A percentile compares a stretch with the other conserved stretches of the same genome.
phyloP scores from a whole-genome alignment of 257 asterid genomes.

The Capsicum baccatum region DNA sequence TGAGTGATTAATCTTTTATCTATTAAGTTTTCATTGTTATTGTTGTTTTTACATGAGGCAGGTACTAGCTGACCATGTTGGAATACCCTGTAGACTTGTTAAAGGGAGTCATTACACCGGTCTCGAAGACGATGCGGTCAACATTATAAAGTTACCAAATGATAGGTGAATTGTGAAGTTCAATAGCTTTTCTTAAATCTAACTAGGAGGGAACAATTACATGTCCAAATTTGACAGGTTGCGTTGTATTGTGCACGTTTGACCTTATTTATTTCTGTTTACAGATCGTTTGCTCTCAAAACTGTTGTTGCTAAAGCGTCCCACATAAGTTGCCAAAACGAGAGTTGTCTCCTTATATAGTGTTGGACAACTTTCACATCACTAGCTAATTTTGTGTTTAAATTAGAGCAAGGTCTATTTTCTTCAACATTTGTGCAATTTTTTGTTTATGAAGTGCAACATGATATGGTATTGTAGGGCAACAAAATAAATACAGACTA shows the following conservation, averaged over 20 bases:
- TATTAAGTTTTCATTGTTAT: neutral
- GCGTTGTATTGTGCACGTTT: neutral
- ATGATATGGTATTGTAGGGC: neutral
- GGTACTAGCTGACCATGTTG: slow-evolving; percentile 93
- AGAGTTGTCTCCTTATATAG: neutral
- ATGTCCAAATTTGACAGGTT: neutral
- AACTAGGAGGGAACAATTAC: slow-evolving; percentile 1
- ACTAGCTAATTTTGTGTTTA: neutral
- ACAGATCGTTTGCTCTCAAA: neutral
- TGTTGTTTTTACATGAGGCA: slow-evolving; percentile 49
- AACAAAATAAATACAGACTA: neutral
- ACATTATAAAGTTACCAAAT: slow-evolving; percentile 77
- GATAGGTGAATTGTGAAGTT: slow-evolving; percentile 63
- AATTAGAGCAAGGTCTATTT: neutral
- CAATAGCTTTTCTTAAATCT: slow-evolving; percentile 25
- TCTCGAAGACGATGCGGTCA: slow-evolving; percentile 93
- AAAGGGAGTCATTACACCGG: slow-evolving; percentile 97
- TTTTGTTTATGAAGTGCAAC: neutral
- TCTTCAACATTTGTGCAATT: neutral
- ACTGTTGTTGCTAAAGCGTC: neutral
- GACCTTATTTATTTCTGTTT: neutral
- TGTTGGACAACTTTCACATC: neutral
- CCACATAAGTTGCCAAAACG: neutral
- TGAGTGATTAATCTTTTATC: neutral
- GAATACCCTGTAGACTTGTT: slow-evolving; percentile 91